phyloP scores from a whole-genome alignment of 1,284 basidiomycete species.

The Apiotrichum laibachii region DNA sequence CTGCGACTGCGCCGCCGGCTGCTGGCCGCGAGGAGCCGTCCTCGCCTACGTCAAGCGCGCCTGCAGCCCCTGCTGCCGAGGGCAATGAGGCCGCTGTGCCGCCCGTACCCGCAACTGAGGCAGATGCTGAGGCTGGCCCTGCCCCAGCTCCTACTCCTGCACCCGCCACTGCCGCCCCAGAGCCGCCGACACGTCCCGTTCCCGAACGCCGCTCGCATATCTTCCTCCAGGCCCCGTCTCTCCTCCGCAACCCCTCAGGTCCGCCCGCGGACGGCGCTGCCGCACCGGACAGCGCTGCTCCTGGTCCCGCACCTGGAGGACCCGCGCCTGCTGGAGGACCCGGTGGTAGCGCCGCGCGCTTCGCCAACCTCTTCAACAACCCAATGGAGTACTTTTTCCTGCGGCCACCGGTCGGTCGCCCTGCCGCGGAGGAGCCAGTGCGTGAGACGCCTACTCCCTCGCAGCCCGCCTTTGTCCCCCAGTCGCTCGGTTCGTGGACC shows the following conservation, averaged over 20 bases:
- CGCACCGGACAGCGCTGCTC: neutral
- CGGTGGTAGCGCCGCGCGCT: neutral
- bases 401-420: neutral
- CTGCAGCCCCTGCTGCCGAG: neutral
- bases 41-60: neutral
- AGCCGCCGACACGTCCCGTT: constrained; percentile 3
- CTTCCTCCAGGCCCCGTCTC: constrained; percentile 1
- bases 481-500: constrained; percentile 40
- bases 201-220: constrained; percentile 20
- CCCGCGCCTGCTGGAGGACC: neutral
- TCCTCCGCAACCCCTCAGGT: neutral
- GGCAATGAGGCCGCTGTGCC: neutral
- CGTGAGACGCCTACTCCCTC: neutral
- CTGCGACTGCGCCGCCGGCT: neutral
- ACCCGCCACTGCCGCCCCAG: neutral
- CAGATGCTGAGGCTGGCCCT: neutral
- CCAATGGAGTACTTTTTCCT: constrained; percentile 17
- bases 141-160: neutral
- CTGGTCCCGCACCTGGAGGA: neutral
- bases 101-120: neutral
- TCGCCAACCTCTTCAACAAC: neutral
- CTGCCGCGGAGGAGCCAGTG: neutral
- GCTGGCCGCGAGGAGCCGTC: neutral
- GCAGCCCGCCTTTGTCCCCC: constrained; percentile 12
- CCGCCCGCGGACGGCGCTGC: neutral